phyloP scores from a whole-genome alignment of 2,329 filamentous ascomycete genomes.

The Blastomyces parvus region DNA sequence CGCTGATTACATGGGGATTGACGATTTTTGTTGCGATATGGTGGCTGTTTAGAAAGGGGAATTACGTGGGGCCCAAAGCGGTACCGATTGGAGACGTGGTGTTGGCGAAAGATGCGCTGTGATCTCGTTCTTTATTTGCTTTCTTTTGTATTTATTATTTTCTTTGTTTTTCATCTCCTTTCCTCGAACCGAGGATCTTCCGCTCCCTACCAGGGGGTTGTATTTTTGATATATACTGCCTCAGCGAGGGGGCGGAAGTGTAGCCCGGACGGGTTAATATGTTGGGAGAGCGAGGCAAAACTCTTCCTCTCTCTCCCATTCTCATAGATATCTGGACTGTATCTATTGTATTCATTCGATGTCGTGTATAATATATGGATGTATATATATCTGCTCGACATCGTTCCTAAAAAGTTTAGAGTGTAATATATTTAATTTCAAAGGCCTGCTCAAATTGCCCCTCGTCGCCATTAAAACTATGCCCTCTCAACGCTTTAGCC shows the following conservation, averaged over 20 bases:
- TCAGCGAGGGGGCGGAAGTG: too few relatives aligned
- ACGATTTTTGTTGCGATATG: constrained; percentile 42
- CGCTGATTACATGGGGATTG: constrained; percentile 44
- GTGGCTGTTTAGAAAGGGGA: constrained; percentile 31
- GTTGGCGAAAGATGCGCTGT: constrained; percentile 6
- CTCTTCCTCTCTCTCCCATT: background rate
- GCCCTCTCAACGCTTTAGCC: too few relatives aligned
- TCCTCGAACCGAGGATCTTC: background rate
- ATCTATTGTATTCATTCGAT: background rate
- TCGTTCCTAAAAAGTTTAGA: background rate
- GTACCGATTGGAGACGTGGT: constrained; percentile 4
- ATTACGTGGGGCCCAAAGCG: constrained; percentile 27
- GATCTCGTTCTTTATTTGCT: background rate
- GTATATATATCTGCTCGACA: background rate
- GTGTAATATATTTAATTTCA: background rate
- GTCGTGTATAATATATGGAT: background rate
- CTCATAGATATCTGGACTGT: background rate
- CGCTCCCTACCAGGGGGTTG: background rate
- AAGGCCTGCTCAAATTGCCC: background rate
- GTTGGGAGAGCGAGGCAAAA: background rate
- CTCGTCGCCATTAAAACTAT: background rate
- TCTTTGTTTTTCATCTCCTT: background rate
- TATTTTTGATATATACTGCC: background rate
- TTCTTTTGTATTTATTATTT: background rate
- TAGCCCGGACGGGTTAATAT: background rate